Conservation (phyloP, 352 stramenopile genomes). For the Phytopythium vexans region DNA sequence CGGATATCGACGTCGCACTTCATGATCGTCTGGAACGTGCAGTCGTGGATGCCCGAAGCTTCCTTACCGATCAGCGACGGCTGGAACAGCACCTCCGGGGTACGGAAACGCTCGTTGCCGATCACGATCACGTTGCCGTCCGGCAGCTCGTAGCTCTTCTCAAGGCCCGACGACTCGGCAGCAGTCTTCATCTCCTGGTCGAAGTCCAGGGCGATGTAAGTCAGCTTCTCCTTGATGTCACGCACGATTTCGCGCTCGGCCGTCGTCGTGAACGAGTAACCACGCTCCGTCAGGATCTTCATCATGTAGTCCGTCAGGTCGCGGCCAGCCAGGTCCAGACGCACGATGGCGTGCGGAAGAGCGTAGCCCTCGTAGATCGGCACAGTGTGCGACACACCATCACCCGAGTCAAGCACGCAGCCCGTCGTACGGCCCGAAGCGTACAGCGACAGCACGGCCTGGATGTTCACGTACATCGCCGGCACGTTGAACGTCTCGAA, state of each 20-base stretch:
- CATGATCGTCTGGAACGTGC: slow-evolving; percentile 77
- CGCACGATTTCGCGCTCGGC: slow-evolving; percentile 93
- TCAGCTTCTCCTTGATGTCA: slow-evolving; percentile 98
- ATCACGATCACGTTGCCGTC: slow-evolving; percentile 98
- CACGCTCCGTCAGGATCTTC: slow-evolving; percentile 94
- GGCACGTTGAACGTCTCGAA: slow-evolving; percentile 96
- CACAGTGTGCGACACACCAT: slow-evolving; percentile 91
- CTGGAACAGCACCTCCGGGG: slow-evolving; percentile 96
- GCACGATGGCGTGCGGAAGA: slow-evolving; percentile 92
- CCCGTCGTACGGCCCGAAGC: slow-evolving; percentile 93
- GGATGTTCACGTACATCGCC: slow-evolving; percentile 93
- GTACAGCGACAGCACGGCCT: slow-evolving; percentile 94
- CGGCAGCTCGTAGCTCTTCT: slow-evolving; percentile 97
- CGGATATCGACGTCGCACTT: slow-evolving; percentile 92
- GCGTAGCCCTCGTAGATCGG: slow-evolving; percentile 98
- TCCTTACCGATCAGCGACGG: slow-evolving; percentile 92
- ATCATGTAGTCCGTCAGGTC: slow-evolving; percentile 96
- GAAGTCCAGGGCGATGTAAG: slow-evolving; percentile 93
- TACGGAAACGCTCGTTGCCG: slow-evolving; percentile 94
- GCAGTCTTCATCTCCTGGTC: slow-evolving; percentile 93
- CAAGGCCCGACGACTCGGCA: slow-evolving; percentile 57
- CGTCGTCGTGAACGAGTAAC: slow-evolving; percentile 93
- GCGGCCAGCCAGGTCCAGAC: slow-evolving; percentile 92
- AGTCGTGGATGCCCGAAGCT: slow-evolving; percentile 79
- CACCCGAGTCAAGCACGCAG: slow-evolving; percentile 93